A percentile compares a stretch with the other conserved stretches of the same genome.
These are phyloP conservation scores for Tricladium varicosporioides DNA, from an alignment of 2,329 filamentous ascomycete genomes.

Conservation along the genomic window DNA sequence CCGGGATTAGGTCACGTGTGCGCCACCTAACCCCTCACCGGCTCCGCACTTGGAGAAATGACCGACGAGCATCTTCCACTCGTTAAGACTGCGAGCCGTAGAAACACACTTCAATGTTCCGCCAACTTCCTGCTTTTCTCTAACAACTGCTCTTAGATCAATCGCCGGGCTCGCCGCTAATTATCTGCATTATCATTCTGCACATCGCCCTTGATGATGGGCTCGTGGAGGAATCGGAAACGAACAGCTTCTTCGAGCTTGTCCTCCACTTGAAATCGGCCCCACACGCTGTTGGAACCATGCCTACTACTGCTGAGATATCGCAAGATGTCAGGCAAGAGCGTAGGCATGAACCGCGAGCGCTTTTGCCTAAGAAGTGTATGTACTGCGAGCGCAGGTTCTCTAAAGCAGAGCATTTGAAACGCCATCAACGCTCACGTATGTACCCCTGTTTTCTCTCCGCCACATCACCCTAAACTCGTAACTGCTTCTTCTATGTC, in stretches of 20 bases:
- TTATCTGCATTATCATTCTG: background rate
- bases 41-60: background rate
- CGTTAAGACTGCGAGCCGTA: background rate
- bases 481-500: no score
- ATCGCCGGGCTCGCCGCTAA: background rate
- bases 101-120: background rate
- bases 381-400: conserved; percentile 51
- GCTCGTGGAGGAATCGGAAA: background rate
- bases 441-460: conserved; percentile 29
- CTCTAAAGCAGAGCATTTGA: conserved; percentile 54
- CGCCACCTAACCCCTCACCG: background rate
- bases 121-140: background rate
- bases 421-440: conserved; percentile 54
- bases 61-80: background rate
- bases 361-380: conserved; percentile 40
- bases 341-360: conserved; percentile 12
- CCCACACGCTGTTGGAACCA: conserved; percentile 8
- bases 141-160: background rate
- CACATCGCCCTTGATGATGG: background rate
- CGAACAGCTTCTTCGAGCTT: conserved; percentile 1
- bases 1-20: no score
- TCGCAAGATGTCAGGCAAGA: conserved; percentile 13
- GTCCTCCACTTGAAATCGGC: conserved; percentile 1
- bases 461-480: background rate
- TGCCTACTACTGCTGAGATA: conserved; percentile 11